Evolutionary conservation across 352 stramenopile genomes (phyloP).

Genomic region (Plasmopara muralis): DNA sequence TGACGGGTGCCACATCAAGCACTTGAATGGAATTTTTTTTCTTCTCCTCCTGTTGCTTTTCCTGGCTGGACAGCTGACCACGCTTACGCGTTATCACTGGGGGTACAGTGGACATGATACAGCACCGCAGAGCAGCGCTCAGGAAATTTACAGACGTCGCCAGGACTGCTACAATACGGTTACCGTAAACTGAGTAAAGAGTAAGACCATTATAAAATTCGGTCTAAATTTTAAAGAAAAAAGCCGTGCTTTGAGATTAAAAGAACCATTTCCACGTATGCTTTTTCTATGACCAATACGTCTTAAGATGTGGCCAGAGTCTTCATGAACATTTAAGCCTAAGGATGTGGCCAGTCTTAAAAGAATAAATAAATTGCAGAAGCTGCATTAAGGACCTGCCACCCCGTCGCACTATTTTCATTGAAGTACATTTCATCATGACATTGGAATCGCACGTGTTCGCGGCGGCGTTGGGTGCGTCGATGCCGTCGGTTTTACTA

Average conservation of each 20-base stretch:
- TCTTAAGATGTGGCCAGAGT: too few species aligned
- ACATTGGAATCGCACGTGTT: slow-evolving; percentile 25
- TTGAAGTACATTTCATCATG: slow-evolving; percentile 3
- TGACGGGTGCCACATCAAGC: slow-evolving; percentile 19
- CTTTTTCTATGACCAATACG: too few species aligned
- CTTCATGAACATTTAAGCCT: too few species aligned
- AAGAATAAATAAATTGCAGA: too few species aligned
- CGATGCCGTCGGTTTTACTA: slow-evolving; percentile 36
- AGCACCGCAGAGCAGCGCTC: slow-evolving; percentile 23
- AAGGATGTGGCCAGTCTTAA: too few species aligned
- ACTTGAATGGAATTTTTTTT: slow-evolving; percentile 15
- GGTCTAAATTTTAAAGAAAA: too few species aligned
- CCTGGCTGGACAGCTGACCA: slow-evolving; percentile 7
- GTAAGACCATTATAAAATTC: too few species aligned
- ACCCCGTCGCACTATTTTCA: too few species aligned
- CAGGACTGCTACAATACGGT: slow-evolving; percentile 9
- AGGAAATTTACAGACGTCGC: slow-evolving; percentile 19
- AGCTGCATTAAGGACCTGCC: too few species aligned
- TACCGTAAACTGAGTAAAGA: slow-evolving; percentile 1
- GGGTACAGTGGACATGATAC: slow-evolving; percentile 17
- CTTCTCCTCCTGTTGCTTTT: slow-evolving; percentile 12
- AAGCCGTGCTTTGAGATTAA: too few species aligned
- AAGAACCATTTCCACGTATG: too few species aligned
- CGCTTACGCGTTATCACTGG: slow-evolving; percentile 17
- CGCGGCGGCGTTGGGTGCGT: slow-evolving; percentile 26